A percentile compares a stretch with the other conserved stretches of the same genome.
These are phyloP conservation scores for Calonectria honghensis DNA, from an alignment of 2,329 filamentous ascomycete genomes.

Conservation along the genomic window DNA sequence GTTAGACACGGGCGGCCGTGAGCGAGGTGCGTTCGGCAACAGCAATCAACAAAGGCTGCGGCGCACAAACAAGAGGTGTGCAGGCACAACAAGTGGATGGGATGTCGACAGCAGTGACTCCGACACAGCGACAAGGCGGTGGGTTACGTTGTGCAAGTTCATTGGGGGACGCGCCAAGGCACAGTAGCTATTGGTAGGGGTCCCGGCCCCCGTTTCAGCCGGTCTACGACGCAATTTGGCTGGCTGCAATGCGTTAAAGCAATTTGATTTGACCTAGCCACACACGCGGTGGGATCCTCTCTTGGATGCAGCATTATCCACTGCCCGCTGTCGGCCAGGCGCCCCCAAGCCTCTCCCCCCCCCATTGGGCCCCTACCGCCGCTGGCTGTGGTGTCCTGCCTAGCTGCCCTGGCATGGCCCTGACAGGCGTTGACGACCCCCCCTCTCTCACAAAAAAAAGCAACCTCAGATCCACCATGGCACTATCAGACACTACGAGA, in stretches of 20 bases:
- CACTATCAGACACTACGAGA: constrained; percentile 1
- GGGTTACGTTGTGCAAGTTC: constrained; percentile 50
- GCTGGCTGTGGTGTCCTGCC: constrained; percentile 2
- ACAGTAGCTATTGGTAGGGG: constrained; percentile 40
- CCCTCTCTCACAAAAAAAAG: constrained; percentile 2
- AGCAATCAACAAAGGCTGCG: constrained; percentile 42
- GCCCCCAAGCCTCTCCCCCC: not conserved
- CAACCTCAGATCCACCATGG: constrained; percentile 7
- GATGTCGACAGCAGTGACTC: constrained; percentile 41
- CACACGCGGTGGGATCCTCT: constrained; percentile 2
- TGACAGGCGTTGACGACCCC: constrained; percentile 24
- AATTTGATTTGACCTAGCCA: constrained; percentile 28
- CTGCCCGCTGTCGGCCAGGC: constrained; percentile 10
- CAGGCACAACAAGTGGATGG: constrained; percentile 38
- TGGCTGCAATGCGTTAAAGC: constrained; percentile 29
- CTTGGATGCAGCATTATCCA: constrained; percentile 23
- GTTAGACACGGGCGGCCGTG: constrained; percentile 46
- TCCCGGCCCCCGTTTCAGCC: constrained; percentile 39
- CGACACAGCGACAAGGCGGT: constrained; percentile 42
- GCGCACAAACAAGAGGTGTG: constrained; percentile 49
- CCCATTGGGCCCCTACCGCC: constrained; percentile 14
- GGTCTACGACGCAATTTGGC: constrained; percentile 28
- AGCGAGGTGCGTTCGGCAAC: constrained; percentile 50
- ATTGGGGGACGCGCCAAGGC: constrained; percentile 47
- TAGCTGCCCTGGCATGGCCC: constrained; percentile 21